Evolutionary conservation across 768 basidiomycete genomes (phyloP).

Genomic region (Collybia sp.): DNA sequence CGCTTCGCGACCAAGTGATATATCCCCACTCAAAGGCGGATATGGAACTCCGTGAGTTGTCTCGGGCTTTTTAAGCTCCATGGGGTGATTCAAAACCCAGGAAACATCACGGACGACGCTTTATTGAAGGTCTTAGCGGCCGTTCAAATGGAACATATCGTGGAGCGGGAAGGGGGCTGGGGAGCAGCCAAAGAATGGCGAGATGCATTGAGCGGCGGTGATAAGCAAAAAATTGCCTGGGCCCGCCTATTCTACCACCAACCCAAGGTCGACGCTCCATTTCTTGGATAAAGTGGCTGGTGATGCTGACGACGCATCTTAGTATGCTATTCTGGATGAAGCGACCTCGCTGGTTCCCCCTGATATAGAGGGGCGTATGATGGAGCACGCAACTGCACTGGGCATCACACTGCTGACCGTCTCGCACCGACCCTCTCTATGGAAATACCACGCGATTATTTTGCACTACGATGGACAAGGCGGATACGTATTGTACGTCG

Average conservation of each 20-base stretch:
- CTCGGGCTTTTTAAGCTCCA: background rate
- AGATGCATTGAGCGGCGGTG: slow-evolving; percentile 89
- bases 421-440: slow-evolving; percentile 90
- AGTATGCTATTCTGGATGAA: slow-evolving; percentile 97
- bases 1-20: slow-evolving; percentile 92
- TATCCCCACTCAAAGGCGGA: slow-evolving; percentile 84
- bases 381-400: slow-evolving; percentile 82
- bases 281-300: background rate
- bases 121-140: slow-evolving; percentile 65
- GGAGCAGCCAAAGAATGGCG: slow-evolving; percentile 87
- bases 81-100: slow-evolving; percentile 23
- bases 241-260: slow-evolving; percentile 93
- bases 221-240: slow-evolving; percentile 98
- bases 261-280: slow-evolving; percentile 60
- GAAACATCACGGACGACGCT: slow-evolving; percentile 71
- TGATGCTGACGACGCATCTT: slow-evolving; percentile 1
- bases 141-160: slow-evolving; percentile 82
- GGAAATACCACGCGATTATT: slow-evolving; percentile 88
- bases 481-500: slow-evolving; percentile 86
- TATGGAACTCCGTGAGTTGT: slow-evolving; percentile 71
- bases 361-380: slow-evolving; percentile 92
- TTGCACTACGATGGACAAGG: slow-evolving; percentile 93
- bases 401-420: slow-evolving; percentile 94
- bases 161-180: slow-evolving; percentile 97
- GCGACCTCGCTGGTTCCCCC: slow-evolving; percentile 92